Conservation (phyloP, 345 rosid genomes). For the Brassica rapa region DNA sequence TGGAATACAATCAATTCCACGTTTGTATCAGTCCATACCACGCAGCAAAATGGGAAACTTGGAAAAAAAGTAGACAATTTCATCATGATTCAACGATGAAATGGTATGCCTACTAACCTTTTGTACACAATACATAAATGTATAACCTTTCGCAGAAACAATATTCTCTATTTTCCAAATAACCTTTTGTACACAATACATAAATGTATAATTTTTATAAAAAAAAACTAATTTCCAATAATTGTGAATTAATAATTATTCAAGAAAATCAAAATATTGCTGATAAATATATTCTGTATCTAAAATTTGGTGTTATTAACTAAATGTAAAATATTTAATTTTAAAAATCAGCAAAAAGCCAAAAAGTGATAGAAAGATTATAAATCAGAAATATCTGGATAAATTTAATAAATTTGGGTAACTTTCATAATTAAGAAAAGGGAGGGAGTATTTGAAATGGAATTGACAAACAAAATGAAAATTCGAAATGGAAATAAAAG, state of each 20-base stretch:
- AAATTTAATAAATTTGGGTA: no score
- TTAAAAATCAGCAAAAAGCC: background rate
- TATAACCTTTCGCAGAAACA: background rate
- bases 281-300: conserved; percentile 42
- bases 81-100: background rate
- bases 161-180: background rate
- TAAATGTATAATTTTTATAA: background rate
- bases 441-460: background rate
- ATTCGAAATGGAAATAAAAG: background rate
- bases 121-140: no score
- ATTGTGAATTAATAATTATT: background rate
- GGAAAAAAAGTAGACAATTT: background rate
- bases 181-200: background rate
- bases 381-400: no score
- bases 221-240: background rate
- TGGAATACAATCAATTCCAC: background rate
- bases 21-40: background rate
- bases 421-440: background rate
- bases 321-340: background rate
- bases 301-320: conserved; percentile 50
- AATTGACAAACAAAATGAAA: conserved; percentile 17
- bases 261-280: background rate
- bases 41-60: background rate
- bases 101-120: background rate
- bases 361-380: background rate